These are phyloP conservation scores for Stromatinia cepivora DNA, from an alignment of 2,329 filamentous ascomycete species.

Conservation along the genomic window DNA sequence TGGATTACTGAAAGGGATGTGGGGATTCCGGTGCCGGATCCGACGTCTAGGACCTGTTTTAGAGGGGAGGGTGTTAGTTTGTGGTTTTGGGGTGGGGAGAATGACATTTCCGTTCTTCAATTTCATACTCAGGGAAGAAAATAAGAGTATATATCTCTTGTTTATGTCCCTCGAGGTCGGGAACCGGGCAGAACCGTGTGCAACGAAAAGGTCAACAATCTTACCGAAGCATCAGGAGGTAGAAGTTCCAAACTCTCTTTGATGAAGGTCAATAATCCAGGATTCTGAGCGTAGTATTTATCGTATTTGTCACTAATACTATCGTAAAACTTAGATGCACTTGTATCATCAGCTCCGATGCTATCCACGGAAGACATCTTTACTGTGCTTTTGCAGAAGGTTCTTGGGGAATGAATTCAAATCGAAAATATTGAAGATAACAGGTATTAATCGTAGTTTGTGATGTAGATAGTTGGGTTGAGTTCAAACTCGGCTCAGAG, in stretches of 20 bases:
- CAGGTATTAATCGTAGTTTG: background rate
- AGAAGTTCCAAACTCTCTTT: background rate
- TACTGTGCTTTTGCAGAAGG: background rate
- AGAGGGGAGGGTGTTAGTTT: background rate
- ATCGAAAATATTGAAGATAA: background rate
- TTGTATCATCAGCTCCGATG: background rate
- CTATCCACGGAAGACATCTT: background rate
- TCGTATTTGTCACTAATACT: background rate
- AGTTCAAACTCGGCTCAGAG: background rate
- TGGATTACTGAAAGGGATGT: background rate
- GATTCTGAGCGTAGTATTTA: background rate
- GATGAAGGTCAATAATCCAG: background rate
- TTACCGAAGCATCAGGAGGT: background rate
- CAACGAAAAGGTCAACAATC: background rate
- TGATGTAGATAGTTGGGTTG: background rate
- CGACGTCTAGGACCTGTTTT: background rate
- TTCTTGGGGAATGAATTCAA: too few relatives aligned
- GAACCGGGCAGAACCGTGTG: background rate
- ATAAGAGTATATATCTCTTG: background rate
- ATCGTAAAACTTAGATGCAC: background rate
- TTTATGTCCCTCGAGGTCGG: background rate
- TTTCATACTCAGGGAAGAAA: background rate
- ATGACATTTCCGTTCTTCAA: background rate
- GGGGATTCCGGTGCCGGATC: slow-evolving; percentile 2
- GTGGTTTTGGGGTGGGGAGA: too few relatives aligned